Evolutionary conservation across 345 rosid genomes (phyloP).

Genomic region (Garcia nutans): DNA sequence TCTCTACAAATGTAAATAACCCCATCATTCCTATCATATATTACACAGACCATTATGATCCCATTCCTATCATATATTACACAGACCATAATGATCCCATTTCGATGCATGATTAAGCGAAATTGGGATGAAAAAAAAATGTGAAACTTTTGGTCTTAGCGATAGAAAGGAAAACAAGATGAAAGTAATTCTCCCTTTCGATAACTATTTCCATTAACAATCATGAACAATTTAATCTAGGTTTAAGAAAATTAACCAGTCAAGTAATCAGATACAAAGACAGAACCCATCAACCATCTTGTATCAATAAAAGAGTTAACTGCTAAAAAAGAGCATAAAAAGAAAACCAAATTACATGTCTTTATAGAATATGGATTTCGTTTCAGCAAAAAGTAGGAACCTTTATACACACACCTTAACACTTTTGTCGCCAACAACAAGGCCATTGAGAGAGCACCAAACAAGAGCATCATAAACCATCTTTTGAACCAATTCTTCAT

Average conservation of each 20-base stretch:
- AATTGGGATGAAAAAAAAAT: not conserved
- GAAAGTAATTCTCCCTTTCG: not conserved
- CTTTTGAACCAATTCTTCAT: conserved; percentile 60
- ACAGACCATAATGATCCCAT: not conserved
- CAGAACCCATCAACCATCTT: not conserved
- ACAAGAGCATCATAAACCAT: conserved; percentile 90
- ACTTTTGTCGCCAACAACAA: conserved; percentile 80
- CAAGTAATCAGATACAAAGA: conserved; percentile 1
- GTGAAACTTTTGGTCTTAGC: not conserved
- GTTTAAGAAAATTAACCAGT: not conserved
- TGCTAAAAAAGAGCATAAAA: not conserved
- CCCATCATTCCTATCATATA: conserved; percentile 2
- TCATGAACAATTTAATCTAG: not conserved
- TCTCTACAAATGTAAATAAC: conserved; percentile 42
- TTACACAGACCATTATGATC: not conserved
- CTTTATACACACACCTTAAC: conserved; percentile 43
- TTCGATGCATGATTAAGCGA: not conserved
- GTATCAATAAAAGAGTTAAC: not conserved
- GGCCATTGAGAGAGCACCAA: conserved; percentile 95
- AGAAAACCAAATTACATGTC: not conserved
- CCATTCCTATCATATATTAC: not conserved
- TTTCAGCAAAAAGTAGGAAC: not conserved
- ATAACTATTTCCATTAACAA: not conserved
- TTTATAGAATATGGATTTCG: not conserved
- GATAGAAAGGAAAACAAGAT: not conserved